Percentiles rank a stretch among this genome's conserved stretches.
These are phyloP conservation scores for Phaffia rhodozyma DNA, from an alignment of 1,284 basidiomycete species.

Conservation along the genomic window DNA sequence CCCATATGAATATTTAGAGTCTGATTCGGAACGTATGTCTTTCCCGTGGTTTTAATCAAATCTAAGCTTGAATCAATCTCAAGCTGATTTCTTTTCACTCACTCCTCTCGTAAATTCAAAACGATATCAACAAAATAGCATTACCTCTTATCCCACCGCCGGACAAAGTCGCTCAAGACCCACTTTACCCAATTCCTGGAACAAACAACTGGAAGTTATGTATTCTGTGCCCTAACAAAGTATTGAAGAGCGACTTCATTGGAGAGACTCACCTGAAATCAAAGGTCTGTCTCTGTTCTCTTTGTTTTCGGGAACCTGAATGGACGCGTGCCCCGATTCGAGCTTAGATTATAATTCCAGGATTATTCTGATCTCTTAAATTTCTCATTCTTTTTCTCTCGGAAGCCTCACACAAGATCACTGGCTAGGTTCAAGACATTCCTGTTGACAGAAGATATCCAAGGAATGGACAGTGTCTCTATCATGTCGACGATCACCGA, in stretches of 20 bases:
- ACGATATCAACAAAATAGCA: background rate
- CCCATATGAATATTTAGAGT: background rate
- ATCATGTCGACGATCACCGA: constrained; percentile 10
- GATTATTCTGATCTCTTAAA: too few species aligned
- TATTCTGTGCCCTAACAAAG: constrained; percentile 14
- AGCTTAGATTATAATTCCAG: background rate
- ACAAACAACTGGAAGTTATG: constrained; percentile 8
- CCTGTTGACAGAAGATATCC: constrained; percentile 1
- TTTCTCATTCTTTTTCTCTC: background rate
- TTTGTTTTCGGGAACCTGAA: background rate
- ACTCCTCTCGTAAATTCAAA: background rate
- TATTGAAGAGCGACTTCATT: constrained; percentile 16
- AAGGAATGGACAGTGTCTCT: constrained; percentile 3
- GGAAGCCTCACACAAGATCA: constrained; percentile 9
- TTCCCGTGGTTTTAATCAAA: background rate
- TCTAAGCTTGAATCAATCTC: too few species aligned
- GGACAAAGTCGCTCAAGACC: constrained; percentile 2
- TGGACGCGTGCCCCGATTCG: background rate
- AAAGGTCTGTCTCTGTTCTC: background rate
- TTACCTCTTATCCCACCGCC: background rate
- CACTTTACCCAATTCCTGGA: constrained; percentile 9
- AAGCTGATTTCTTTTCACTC: constrained; percentile 5
- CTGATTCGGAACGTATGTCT: background rate
- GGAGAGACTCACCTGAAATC: constrained; percentile 9
- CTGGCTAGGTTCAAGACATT: constrained; percentile 10